These are phyloP conservation scores for Cytospora leucostoma DNA, from an alignment of 2,329 filamentous ascomycete genomes.

Conservation along the genomic window DNA sequence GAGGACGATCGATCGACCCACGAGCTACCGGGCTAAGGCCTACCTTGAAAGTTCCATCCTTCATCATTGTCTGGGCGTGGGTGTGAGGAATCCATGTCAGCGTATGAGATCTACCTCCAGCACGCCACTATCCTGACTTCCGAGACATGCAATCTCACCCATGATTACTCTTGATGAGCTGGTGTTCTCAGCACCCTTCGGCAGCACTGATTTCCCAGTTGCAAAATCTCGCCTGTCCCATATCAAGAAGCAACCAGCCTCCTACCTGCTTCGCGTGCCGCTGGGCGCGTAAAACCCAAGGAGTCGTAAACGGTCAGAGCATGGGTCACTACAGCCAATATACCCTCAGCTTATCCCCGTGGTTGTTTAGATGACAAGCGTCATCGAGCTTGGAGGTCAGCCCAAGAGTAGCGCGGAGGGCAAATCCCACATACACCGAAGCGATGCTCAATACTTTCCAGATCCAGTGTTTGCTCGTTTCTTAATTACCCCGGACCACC, in stretches of 20 bases:
- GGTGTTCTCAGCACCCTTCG: neutral
- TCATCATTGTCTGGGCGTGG: neutral
- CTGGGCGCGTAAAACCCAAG: neutral
- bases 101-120: constrained; percentile 8
- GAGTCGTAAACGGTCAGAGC: neutral
- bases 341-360: neutral
- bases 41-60: neutral
- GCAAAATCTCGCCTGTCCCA: neutral
- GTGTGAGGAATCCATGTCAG: constrained; percentile 2
- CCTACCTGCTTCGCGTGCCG: neutral
- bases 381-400: constrained; percentile 6
- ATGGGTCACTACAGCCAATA: neutral
- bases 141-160: constrained; percentile 24
- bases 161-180: constrained; percentile 7
- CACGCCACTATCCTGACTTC: constrained; percentile 11
- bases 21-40: constrained; percentile 15
- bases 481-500: neutral
- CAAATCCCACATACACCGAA: constrained; percentile 5
- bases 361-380: constrained; percentile 10
- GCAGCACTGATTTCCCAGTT: neutral
- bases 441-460: neutral
- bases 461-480: neutral
- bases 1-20: constrained; percentile 2
- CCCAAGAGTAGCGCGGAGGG: neutral
- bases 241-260: neutral